phyloP scores from a whole-genome alignment of 371 early-diverging fungal genomes.

The Actinomucor elegans region DNA sequence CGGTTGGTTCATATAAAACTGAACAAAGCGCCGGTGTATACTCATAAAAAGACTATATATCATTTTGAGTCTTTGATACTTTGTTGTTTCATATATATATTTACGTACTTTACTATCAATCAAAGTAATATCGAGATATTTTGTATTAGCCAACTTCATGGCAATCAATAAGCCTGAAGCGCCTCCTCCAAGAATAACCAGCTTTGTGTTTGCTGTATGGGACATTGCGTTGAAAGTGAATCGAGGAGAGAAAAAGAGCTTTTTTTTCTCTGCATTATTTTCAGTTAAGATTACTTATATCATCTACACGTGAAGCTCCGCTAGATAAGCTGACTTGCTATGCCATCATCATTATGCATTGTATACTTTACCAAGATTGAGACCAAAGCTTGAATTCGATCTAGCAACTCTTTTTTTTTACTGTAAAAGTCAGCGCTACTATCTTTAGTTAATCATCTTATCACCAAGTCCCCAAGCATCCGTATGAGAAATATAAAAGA shows the following conservation, averaged over 20 bases:
- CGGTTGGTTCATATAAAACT: constrained; percentile 28
- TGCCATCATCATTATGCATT: neutral
- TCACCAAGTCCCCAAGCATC: too few relatives aligned
- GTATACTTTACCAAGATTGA: too few relatives aligned
- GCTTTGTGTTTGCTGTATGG: constrained; percentile 1
- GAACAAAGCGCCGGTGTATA: constrained; percentile 42
- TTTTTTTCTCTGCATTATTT: neutral
- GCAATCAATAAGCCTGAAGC: constrained; percentile 37
- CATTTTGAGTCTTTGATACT: too few relatives aligned
- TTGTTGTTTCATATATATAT: too few relatives aligned
- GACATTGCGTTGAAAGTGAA: neutral
- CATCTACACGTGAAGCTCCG: neutral
- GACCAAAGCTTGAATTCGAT: too few relatives aligned
- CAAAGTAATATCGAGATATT: constrained; percentile 31
- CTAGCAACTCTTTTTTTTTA: too few relatives aligned
- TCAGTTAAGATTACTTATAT: too few relatives aligned
- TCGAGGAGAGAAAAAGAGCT: neutral
- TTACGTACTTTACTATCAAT: constrained; percentile 38
- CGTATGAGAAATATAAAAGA: too few relatives aligned
- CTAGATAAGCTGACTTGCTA: too few relatives aligned
- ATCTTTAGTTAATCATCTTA: too few relatives aligned
- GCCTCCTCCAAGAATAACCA: constrained; percentile 41
- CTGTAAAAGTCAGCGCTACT: too few relatives aligned
- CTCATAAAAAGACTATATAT: constrained; percentile 34
- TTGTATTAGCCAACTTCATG: constrained; percentile 20